phyloP scores from a whole-genome alignment of 495 filamentous ascomycete genomes.

The Trypethelium eluteriae region DNA sequence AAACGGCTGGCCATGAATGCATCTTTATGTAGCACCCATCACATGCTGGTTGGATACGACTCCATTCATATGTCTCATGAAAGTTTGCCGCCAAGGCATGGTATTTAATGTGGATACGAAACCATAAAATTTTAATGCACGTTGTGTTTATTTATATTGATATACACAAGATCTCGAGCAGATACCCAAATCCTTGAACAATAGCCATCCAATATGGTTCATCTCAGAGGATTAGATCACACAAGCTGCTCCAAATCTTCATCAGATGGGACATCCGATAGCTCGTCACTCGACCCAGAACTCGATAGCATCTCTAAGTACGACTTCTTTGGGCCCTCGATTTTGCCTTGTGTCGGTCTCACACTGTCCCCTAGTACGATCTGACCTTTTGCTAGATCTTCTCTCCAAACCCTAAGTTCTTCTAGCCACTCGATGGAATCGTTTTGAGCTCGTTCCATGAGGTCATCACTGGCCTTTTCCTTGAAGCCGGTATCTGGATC shows the following conservation, averaged over 20 bases:
- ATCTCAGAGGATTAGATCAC: not conserved
- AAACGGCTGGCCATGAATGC: not conserved
- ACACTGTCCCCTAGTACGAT: not conserved
- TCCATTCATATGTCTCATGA: not conserved
- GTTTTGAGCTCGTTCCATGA: slow-evolving; percentile 20
- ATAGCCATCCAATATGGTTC: not conserved
- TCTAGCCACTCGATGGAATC: slow-evolving; percentile 3
- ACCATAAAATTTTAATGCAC: not conserved
- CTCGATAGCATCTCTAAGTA: not conserved
- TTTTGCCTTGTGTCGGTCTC: slow-evolving; percentile 1
- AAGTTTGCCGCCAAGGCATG: not conserved
- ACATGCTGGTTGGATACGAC: not conserved
- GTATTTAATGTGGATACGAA: not conserved
- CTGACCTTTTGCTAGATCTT: not conserved
- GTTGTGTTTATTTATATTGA: not conserved
- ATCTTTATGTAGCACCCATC: not conserved
- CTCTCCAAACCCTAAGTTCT: not conserved
- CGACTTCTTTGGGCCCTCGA: not conserved
- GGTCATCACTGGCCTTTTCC: slow-evolving; percentile 28
- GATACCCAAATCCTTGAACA: not conserved
- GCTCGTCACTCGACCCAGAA: not conserved
- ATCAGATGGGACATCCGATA: slow-evolving; percentile 4
- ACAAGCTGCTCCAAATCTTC: not conserved
- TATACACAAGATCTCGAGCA: not conserved
- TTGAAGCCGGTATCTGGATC: slow-evolving; percentile 62